Conservation (phyloP, 139 green algal species). For the Micractinium conductrix region DNA sequence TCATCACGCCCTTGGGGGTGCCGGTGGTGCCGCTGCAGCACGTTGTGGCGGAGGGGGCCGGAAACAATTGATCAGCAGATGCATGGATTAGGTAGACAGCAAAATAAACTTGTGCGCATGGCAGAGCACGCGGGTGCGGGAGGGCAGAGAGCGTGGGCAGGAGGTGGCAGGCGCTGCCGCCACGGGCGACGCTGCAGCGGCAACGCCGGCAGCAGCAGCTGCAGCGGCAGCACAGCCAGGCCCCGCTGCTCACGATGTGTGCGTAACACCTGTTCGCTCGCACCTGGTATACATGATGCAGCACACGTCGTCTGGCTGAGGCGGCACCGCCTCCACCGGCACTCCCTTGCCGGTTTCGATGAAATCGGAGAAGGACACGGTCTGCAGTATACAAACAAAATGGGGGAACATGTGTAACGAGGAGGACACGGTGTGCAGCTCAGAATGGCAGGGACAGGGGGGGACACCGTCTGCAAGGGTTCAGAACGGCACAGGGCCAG, state of each 20-base stretch:
- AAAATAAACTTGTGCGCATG: too few species aligned
- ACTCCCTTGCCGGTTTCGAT: slow-evolving; percentile 57
- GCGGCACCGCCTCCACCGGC: slow-evolving; percentile 60
- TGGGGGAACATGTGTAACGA: slow-evolving; percentile 40
- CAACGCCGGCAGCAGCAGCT: too few species aligned
- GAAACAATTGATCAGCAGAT: background rate
- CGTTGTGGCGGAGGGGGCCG: background rate
- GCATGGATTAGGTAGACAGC: too few species aligned
- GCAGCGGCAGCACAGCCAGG: too few species aligned
- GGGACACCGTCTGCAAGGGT: too few species aligned
- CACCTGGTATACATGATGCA: slow-evolving; percentile 96
- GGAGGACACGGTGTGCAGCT: background rate
- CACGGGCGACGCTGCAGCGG: too few species aligned
- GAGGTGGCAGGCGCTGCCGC: too few species aligned
- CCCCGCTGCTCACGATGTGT: background rate
- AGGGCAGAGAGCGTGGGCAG: background rate
- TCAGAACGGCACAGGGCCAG: too few species aligned
- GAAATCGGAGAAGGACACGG: slow-evolving; percentile 67
- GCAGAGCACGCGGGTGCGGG: too few species aligned
- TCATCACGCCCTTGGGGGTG: slow-evolving; percentile 70
- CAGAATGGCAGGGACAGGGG: too few species aligned
- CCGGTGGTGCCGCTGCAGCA: slow-evolving; percentile 62
- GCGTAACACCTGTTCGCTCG: background rate
- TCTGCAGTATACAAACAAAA: too few species aligned
- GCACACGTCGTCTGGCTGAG: slow-evolving; percentile 75